Base-by-base conservation (phyloP, 345 rosid genomes). In the Eucalyptus erythrocorys region DNA sequence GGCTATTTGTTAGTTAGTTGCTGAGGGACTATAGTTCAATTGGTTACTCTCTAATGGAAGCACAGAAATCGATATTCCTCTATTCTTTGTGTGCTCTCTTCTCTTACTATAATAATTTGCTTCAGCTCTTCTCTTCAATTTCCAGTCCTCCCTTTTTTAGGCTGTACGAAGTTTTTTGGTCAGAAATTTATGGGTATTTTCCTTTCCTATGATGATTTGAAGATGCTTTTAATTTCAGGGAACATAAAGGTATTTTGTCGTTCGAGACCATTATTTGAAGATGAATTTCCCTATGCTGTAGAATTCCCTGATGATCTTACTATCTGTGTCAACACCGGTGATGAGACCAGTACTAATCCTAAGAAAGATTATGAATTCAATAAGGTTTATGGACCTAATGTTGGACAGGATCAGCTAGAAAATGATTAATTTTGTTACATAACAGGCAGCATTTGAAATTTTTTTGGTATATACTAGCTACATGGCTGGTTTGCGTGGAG, bases 331-430 rank as follows among this genome's bases (percentile, higher is more conserved):
- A 95, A 92, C 91, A 95, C 96, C 88, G 92, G 97, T 87, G 96
- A 94, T 93, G 94, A 94, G 91, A 87, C 91, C 88, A 90, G 95
- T 81, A 86, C 97, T 88, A 96, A 94, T 88, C 96, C 99, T 84
- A 96, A 96, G 93, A 98, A 96, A 92, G 99, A 98, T 90, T 98
- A 93, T 93, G 99, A 98, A 90, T 95, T 96, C 88, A 98, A 98
- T 88, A 90, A 95, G 90, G 98, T 97, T 91, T 96, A 93, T 94
- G 99, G 99, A 87, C 99, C 99, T 88, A 98, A 96, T 93, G 97
- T 96, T 91, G 98, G 99, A 89, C 99, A 96, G 95, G 98, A 99
- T 94, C 86, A 89, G 94, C 42, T 13, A 26, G 43, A 40, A 24
- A 24, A 87, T 45, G 64, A 42, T 87, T 55, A 34, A 86, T 87